Conservation (phyloP, 2,329 filamentous ascomycete species). For the Cladosporium sp. region DNA sequence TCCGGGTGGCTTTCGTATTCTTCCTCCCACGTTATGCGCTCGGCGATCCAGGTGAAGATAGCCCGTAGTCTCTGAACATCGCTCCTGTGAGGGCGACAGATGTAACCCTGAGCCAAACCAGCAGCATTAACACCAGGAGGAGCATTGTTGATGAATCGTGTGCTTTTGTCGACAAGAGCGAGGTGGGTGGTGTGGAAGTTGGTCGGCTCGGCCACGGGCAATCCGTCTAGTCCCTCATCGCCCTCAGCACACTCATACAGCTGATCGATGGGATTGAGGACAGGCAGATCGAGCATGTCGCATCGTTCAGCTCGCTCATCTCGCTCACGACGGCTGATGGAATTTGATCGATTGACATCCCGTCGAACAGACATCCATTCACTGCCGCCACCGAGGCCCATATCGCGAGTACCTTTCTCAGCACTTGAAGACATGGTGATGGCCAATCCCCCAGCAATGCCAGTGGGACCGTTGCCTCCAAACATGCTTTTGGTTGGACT, state of each 20-base stretch:
- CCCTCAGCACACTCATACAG: constrained; percentile 80
- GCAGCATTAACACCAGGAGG: constrained; percentile 78
- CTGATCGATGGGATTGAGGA: constrained; percentile 84
- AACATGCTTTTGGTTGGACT: constrained; percentile 45
- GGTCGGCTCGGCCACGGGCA: constrained; percentile 74
- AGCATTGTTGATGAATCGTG: constrained; percentile 74
- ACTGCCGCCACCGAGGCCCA: constrained; percentile 60
- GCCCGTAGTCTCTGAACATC: constrained; percentile 89
- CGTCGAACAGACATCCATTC: constrained; percentile 98
- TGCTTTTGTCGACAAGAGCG: constrained; percentile 88
- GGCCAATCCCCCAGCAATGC: constrained; percentile 50
- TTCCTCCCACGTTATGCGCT: constrained; percentile 93
- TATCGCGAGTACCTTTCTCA: constrained; percentile 56
- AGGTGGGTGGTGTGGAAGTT: constrained; percentile 71
- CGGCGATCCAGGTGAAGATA: constrained; percentile 97
- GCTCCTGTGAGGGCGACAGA: constrained; percentile 90
- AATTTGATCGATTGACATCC: constrained; percentile 93
- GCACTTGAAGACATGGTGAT: constrained; percentile 25
- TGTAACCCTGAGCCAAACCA: constrained; percentile 81
- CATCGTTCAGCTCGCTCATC: constrained; percentile 82
- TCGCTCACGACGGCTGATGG: constrained; percentile 81
- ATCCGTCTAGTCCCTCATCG: constrained; percentile 81
- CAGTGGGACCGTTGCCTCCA: constrained; percentile 46
- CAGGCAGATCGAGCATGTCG: constrained; percentile 88
- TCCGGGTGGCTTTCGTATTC: constrained; percentile 85